Percentiles rank a stretch among this genome's conserved stretches.
These are phyloP conservation scores for Aspergillus homomorphus DNA, from an alignment of 495 filamentous ascomycete genomes.

Conservation along the genomic window DNA sequence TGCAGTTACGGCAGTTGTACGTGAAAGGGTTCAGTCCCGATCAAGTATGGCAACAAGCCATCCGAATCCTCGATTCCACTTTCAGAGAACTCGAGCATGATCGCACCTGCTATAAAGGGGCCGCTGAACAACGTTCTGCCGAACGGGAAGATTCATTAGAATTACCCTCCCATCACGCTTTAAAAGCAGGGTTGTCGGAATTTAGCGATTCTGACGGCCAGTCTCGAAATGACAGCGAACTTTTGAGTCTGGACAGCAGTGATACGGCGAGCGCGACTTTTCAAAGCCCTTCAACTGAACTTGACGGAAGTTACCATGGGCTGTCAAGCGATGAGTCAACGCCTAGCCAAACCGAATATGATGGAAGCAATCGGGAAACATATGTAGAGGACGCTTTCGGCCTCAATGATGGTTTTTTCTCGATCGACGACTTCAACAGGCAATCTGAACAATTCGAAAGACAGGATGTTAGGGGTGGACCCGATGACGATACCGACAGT, in stretches of 20 bases:
- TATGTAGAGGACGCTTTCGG: constrained; percentile 61
- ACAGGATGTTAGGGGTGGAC: constrained; percentile 68
- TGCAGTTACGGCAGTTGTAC: constrained; percentile 76
- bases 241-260: constrained; percentile 33
- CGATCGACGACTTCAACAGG: constrained; percentile 95
- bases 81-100: constrained; percentile 35
- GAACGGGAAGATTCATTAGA: not conserved
- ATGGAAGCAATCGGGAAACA: constrained; percentile 40
- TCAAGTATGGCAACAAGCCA: constrained; percentile 94
- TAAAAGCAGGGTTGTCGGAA: constrained; percentile 38
- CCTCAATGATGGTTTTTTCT: constrained; percentile 96
- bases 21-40: constrained; percentile 81
- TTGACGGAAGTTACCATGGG: not conserved
- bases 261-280: constrained; percentile 20
- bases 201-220: constrained; percentile 40
- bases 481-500: constrained; percentile 56
- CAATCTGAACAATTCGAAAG: constrained; percentile 83
- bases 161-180: constrained; percentile 22
- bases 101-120: constrained; percentile 19
- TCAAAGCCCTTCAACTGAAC: constrained; percentile 13
- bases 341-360: constrained; percentile 17
- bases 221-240: constrained; percentile 33
- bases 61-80: constrained; percentile 56
- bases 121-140: not conserved
- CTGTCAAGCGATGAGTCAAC: constrained; percentile 26